Conservation (phyloP, 2,329 filamentous ascomycete species). For the Podosphaera aphanis region DNA sequence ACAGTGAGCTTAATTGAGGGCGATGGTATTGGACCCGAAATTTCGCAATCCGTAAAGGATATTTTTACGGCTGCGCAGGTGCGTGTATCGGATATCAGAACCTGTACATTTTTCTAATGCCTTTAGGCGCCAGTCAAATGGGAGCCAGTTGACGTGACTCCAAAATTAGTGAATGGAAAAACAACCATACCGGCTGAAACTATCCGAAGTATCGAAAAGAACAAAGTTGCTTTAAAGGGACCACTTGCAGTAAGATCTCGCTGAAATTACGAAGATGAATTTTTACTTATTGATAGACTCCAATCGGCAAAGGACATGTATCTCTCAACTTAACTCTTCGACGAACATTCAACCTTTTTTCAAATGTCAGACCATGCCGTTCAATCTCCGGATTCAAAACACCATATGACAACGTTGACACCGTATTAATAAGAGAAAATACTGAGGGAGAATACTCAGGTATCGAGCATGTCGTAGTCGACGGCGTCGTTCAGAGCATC, state of each 20-base stretch:
- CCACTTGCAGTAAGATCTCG: constrained; percentile 57
- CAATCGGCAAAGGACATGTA: constrained; percentile 95
- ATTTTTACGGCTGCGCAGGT: constrained; percentile 93
- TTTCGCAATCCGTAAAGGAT: constrained; percentile 92
- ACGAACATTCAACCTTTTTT: constrained; percentile 98
- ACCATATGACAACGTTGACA: constrained; percentile 90
- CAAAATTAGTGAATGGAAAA: constrained; percentile 80
- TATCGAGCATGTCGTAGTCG: constrained; percentile 94
- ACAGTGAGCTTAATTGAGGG: constrained; percentile 94
- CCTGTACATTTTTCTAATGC: constrained; percentile 6
- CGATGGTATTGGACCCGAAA: constrained; percentile 96
- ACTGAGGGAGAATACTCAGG: constrained; percentile 99
- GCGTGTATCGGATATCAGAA: constrained; percentile 13
- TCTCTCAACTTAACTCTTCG: constrained; percentile 96
- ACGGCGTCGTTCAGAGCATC: constrained; percentile 96
- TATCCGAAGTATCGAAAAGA: constrained; percentile 79
- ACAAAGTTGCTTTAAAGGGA: constrained; percentile 95
- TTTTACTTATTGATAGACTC: constrained; percentile 33
- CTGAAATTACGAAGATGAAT: constrained; percentile 1
- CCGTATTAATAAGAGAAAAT: constrained; percentile 95
- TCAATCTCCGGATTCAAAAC: constrained; percentile 97
- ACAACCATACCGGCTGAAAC: constrained; percentile 82
- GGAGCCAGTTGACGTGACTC: constrained; percentile 93
- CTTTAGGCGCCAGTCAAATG: constrained; percentile 69
- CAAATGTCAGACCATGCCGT: constrained; percentile 93